Evolutionary conservation across 768 basidiomycete species (phyloP).

Genomic region (Coprinellus micaceus): DNA sequence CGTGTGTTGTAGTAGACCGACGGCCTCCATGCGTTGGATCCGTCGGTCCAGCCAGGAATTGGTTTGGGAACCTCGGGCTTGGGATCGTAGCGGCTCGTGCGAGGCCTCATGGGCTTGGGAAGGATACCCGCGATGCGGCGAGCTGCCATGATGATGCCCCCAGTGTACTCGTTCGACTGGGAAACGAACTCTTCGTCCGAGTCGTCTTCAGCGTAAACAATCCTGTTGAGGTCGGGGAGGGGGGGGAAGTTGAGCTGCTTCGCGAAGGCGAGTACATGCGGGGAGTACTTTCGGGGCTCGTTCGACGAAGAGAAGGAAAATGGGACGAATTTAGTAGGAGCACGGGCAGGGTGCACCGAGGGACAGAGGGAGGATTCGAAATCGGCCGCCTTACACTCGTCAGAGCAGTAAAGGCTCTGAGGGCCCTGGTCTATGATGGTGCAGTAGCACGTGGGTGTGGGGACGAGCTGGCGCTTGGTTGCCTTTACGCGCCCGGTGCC

Average conservation of each 20-base stretch:
- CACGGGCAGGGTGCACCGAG: slow-evolving; percentile 17
- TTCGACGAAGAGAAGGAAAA: slow-evolving; percentile 16
- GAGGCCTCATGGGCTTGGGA: slow-evolving; percentile 35
- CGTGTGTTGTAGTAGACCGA: slow-evolving; percentile 49
- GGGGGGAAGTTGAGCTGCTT: slow-evolving; percentile 42
- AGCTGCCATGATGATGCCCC: slow-evolving; percentile 63
- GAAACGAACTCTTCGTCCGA: slow-evolving; percentile 22
- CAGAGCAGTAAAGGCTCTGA: slow-evolving; percentile 82
- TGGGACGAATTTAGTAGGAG: not conserved
- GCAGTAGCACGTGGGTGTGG: slow-evolving; percentile 41
- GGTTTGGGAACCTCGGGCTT: slow-evolving; percentile 32
- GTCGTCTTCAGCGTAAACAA: slow-evolving; percentile 21
- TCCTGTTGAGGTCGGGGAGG: slow-evolving; percentile 46
- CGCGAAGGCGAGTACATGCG: slow-evolving; percentile 13
- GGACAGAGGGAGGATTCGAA: slow-evolving; percentile 25
- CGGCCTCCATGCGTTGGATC: slow-evolving; percentile 62
- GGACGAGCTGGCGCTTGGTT: slow-evolving; percentile 33
- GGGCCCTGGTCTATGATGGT: slow-evolving; percentile 77
- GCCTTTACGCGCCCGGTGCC: slow-evolving; percentile 66
- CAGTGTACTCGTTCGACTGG: not conserved
- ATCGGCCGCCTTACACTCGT: slow-evolving; percentile 50
- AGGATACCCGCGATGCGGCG: slow-evolving; percentile 45
- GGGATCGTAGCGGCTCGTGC: slow-evolving; percentile 21
- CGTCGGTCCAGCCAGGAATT: slow-evolving; percentile 67
- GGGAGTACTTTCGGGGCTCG: not conserved